phyloP scores from a whole-genome alignment of 495 filamentous ascomycete species.

The Elasticomyces elasticus region DNA sequence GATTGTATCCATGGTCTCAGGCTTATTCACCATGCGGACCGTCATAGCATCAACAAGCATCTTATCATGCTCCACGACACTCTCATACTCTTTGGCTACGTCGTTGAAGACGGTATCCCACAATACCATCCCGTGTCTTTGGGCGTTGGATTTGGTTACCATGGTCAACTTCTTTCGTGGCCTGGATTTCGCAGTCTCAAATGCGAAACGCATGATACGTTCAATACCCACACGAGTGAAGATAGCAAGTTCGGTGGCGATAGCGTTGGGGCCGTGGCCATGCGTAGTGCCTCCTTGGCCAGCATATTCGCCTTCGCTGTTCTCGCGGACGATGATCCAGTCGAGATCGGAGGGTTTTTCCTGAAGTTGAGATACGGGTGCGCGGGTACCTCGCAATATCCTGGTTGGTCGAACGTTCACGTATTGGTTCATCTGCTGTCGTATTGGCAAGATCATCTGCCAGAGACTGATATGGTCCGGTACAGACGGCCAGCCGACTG shows the following conservation, averaged over 20 bases:
- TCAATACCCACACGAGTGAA: conserved; percentile 34
- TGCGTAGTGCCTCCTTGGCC: conserved; percentile 33
- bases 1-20: conserved; percentile 33
- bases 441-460: conserved; percentile 34
- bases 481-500: conserved; percentile 33
- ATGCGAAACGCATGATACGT: conserved; percentile 34
- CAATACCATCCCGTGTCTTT: conserved; percentile 35
- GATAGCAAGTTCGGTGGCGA: conserved; percentile 33
- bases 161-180: conserved; percentile 34
- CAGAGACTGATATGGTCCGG: conserved; percentile 37
- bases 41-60: conserved; percentile 39
- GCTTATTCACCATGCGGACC: conserved; percentile 33
- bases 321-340: conserved; percentile 36
- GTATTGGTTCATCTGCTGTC: conserved; percentile 33
- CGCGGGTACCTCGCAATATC: conserved; percentile 28
- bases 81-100: conserved; percentile 30
- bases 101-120: conserved; percentile 34
- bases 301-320: conserved; percentile 35
- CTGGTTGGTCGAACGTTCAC: conserved; percentile 34
- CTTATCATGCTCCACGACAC: conserved; percentile 30
- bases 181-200: conserved; percentile 29
- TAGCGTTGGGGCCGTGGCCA: conserved; percentile 21
- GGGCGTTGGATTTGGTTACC: conserved; percentile 37
- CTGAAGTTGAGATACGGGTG: conserved; percentile 23
- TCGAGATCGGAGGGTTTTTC: conserved; percentile 24